Evolutionary conservation across 805 yeast genomes (phyloP), one percentile per base, ranked within the genome.

Genomic region (Cyberlindnera americana): DNA sequence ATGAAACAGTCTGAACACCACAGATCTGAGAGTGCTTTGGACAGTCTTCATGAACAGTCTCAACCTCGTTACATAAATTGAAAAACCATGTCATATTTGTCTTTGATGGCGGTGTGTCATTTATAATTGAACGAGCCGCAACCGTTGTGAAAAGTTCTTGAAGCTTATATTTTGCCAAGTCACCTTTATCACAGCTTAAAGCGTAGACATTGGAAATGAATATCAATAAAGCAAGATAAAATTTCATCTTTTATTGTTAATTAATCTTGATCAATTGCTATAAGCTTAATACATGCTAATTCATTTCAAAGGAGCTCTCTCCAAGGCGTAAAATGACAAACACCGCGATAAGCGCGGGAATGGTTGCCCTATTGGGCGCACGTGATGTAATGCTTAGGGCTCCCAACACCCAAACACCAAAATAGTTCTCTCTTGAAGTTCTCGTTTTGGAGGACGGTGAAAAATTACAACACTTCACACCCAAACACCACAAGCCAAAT

Each of bases 31-130:
- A 77, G 46, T 82, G 79, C 33, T 65, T 64, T 1, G 89, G 82
- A 62, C 97, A 90, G 21, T 69, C 69, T 6, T 52, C 44, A 3
- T 41, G 49, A 9, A 69, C 65, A 8, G 66, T 57, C 0, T 61
- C 57, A 3, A 51, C 56, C 10, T 63, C 60, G 33, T 76, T 78
- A 64, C 95, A 87, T 8, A 88, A 67, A 36, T 87, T 83, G 26
- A 90, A 47, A 53, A 71, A 77, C 90, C 96, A 86, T 3, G 75
- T 69, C 24, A 70, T 61, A 35, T 66, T 71, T 2, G 84, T 76
- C 23, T 60, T 63, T 11, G 91, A 75, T 2, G 99, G 98, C 14
- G 98, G 98, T 10, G 96, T 86, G 31, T 71, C 73, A 23, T 60
- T 64, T 14, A 67, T 49, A 5, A 52, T 27, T 6, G 69, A 54